These are phyloP conservation scores for Colletotrichum australisinense DNA, from an alignment of 2,329 filamentous ascomycete species.

Conservation along the genomic window DNA sequence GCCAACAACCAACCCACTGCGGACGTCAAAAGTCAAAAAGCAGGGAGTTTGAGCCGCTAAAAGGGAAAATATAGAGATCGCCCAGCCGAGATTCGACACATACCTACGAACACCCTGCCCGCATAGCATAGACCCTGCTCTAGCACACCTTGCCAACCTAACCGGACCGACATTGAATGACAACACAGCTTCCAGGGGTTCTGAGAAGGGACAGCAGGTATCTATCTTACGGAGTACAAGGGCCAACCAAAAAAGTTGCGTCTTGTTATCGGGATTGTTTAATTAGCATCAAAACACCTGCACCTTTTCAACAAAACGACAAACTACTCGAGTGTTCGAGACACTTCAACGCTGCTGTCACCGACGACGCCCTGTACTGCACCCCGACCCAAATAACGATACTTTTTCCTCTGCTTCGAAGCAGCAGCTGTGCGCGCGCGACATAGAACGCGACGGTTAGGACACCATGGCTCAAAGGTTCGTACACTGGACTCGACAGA, in stretches of 20 bases:
- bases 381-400: neutral
- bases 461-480: constrained; percentile 35
- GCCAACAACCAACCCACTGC: neutral
- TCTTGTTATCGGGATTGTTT: neutral
- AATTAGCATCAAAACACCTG: neutral
- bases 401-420: neutral
- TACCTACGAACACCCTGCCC: neutral
- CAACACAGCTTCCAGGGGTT: neutral
- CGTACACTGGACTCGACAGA: constrained; percentile 1
- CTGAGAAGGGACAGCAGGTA: neutral
- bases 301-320: neutral
- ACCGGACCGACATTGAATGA: neutral
- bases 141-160: constrained; percentile 8
- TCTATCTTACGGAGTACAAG: neutral
- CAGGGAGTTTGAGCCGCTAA: constrained; percentile 19
- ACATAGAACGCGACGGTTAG: neutral
- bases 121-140: constrained; percentile 6
- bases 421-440: neutral
- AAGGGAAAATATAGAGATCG: constrained; percentile 15
- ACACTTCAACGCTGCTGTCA: neutral
- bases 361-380: neutral
- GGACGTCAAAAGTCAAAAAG: neutral
- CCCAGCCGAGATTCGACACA: constrained; percentile 30
- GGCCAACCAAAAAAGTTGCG: neutral
- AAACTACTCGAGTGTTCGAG: neutral